Base-by-base conservation (phyloP, 2,329 filamentous ascomycete species). In the Cladophialophora exuberans region DNA sequence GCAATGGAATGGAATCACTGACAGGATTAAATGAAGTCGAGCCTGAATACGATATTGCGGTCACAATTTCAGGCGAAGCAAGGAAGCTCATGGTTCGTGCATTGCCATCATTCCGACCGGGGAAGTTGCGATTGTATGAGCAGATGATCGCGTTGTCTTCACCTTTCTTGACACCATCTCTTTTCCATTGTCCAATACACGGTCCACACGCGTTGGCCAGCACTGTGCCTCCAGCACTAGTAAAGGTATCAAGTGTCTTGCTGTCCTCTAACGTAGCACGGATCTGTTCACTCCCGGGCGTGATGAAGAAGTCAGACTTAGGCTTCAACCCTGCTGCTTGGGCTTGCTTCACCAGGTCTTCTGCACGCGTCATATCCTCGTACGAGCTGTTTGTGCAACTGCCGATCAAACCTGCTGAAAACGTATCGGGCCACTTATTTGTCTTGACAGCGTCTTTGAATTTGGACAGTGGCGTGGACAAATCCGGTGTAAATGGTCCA, bases 351-450 rank as follows among this genome's bases (percentile, higher is more conserved):
- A 97, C 90, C 53, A 99, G 83, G 68, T 91, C 85, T 75, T 97
- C 93, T 11, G 92, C 90, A 59, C 93, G 87, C 30, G 92, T 95
- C 94, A 99, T 99, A 71, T 99, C 94, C 75, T 97, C 88, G 72
- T 97, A 99, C 2, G 94, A 97, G 72, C 90, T 96, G 81, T 99
- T 99, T 46, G 94, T 99, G 80, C 94, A 99, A 76, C 91, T 96
- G 57, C 94, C 94, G 69, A 99, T 99, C 51, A 99, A 82, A 47
- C 92, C 92, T 22, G 94, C 93, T 10, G 91, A 94, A 59, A 99
- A 87, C 60, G 87, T 90, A 69, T 89, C 83, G 2, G 94, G 94
- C 94, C 94, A 99, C 46, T 88, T 78, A 72, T 97, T 90, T 65
- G 87, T 81, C 73, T 88, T 81, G 18, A 97, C 90, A 1, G 88